Evolutionary conservation across 306 rosid species (phyloP), one percentile per base, ranked within the genome.

Genomic region (Vachellia pachyceras): DNA sequence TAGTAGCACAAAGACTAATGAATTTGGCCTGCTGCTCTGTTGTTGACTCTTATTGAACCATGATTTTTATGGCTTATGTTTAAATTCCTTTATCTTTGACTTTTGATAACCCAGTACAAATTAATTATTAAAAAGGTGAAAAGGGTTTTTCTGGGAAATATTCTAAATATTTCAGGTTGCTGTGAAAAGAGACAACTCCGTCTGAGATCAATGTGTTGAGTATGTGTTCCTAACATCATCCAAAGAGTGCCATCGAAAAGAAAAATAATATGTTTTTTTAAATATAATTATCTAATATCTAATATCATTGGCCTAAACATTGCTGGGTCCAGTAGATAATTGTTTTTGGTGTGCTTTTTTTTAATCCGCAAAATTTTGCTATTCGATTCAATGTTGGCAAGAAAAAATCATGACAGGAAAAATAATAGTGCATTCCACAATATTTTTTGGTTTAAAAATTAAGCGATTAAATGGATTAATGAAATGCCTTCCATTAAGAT

Each of bases 1-100:
- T 79, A 66, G 77, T 76, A 76, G 75, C 72, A 49, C n/a, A 71
- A 81, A 29, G 84, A 87, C 87, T 40, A n/a, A 39, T 69, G 49
- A 44, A 81, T 79, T 72, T 84, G 70, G 69, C 78, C 52, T 82
- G 70, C 79, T 63, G 69, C 69, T 69, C 52, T 33, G 42, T 45
- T 84, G 54, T 82, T 41, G 80, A 75, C 67, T 77, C 77, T 40
- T 58, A 23, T 39, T 75, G 84, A 77, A 75, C 72, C 41, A 44
- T 75, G 78, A 40, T 81, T 76, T 33, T 42, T 80, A 23, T 23
- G 52, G 6, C 20, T 40, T 80, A 10, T 23, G 52, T 23, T 20
- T 40, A 20, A 50, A 37, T 9, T 61, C 29, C 50, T 73, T 57
- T 77, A 61, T 29, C 7, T 57, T 45, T 54, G 20, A 60, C 55